Evolutionary conservation across 495 filamentous ascomycete genomes (phyloP).

Genomic region (Chaetomium fimeti): DNA sequence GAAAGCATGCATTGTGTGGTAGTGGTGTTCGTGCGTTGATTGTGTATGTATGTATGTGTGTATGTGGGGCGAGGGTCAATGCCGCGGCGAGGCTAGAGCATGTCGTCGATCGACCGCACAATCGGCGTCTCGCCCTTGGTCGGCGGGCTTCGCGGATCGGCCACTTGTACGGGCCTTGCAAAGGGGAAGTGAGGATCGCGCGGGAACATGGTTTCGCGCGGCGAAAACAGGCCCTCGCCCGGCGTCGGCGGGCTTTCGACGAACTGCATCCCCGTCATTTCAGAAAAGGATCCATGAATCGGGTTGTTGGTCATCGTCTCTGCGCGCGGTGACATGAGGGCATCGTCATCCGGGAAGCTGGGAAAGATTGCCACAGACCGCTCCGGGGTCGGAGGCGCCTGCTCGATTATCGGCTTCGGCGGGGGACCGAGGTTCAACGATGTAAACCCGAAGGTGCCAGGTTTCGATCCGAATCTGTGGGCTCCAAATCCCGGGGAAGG

Average conservation of each 20-base stretch:
- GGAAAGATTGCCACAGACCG: constrained; percentile 35
- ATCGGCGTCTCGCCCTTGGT: constrained; percentile 65
- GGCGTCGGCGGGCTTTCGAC: constrained; percentile 50
- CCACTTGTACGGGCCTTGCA: constrained; percentile 43
- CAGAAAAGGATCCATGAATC: constrained; percentile 42
- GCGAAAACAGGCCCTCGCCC: constrained; percentile 49
- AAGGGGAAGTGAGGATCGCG: constrained; percentile 51
- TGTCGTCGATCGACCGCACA: constrained; percentile 61
- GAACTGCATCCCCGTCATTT: constrained; percentile 44
- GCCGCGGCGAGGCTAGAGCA: constrained; percentile 37
- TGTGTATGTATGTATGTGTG: neutral
- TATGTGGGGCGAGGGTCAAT: neutral
- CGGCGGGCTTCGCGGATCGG: constrained; percentile 64
- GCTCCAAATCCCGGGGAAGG: constrained; percentile 46
- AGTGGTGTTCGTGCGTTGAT: neutral
- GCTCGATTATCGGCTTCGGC: constrained; percentile 17
- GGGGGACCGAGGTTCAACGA: constrained; percentile 31
- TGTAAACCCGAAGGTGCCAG: constrained; percentile 36
- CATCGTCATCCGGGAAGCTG: constrained; percentile 40
- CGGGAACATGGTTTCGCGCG: constrained; percentile 50
- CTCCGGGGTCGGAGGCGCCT: constrained; percentile 27
- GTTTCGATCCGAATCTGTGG: constrained; percentile 32
- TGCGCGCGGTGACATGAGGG: constrained; percentile 51
- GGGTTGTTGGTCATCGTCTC: constrained; percentile 57
- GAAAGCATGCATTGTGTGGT: neutral